Percentiles rank a stretch among this genome's conserved stretches.
phyloP scores from a whole-genome alignment of 345 rosid species.

The Rhodomyrtus tomentosa region DNA sequence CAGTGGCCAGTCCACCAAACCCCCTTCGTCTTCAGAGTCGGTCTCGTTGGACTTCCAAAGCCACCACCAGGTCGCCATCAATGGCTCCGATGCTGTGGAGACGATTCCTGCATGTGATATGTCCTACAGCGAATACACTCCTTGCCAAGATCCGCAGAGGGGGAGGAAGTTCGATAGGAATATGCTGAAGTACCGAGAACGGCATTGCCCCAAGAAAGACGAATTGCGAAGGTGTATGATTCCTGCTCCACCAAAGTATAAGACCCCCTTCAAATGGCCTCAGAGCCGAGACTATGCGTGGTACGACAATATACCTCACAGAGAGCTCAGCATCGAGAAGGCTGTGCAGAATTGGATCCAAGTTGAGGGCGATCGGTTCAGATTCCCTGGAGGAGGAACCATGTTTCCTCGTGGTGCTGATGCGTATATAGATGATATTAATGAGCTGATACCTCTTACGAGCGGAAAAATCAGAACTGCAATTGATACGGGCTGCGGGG shows the following conservation, averaged over 20 bases:
- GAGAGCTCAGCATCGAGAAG: conserved; percentile 89
- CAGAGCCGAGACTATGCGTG: conserved; percentile 93
- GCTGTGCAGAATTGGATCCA: conserved; percentile 98
- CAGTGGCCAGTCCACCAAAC: neutral
- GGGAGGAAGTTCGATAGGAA: conserved; percentile 64
- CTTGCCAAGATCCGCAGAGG: conserved; percentile 68
- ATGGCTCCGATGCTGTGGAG: conserved; percentile 18
- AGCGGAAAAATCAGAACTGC: conserved; percentile 78
- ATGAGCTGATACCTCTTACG: conserved; percentile 61
- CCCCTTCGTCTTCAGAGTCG: conserved; percentile 13
- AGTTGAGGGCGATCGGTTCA: conserved; percentile 75
- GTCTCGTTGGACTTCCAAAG: conserved; percentile 50
- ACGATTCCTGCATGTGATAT: conserved; percentile 63
- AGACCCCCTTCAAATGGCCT: conserved; percentile 96
- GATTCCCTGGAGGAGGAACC: conserved; percentile 98
- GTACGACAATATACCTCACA: conserved; percentile 94
- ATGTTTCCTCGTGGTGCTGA: conserved; percentile 95
- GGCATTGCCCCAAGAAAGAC: conserved; percentile 79
- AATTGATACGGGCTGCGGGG: conserved; percentile 95
- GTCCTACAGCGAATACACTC: conserved; percentile 71
- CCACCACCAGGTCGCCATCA: conserved; percentile 52
- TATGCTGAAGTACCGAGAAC: conserved; percentile 82
- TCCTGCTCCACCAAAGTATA: conserved; percentile 93
- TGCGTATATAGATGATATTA: conserved; percentile 82
- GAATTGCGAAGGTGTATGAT: conserved; percentile 67